Percentiles rank a stretch among this genome's conserved stretches.
phyloP scores from a whole-genome alignment of 805 yeast species.

The Candida gorgasii region DNA sequence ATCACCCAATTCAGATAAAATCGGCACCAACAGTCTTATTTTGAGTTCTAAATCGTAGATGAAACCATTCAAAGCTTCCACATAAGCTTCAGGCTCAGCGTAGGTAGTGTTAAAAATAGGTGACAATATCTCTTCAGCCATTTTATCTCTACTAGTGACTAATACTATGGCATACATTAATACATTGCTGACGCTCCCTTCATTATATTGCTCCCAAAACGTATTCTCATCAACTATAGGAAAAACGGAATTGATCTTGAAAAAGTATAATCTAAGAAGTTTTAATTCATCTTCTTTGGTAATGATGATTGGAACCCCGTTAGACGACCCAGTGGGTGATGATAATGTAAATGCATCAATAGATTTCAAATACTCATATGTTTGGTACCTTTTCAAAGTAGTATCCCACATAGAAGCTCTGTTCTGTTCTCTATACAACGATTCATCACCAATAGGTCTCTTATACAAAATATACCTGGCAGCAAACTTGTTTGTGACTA shows the following conservation, averaged over 20 bases:
- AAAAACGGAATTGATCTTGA: constrained; percentile 32
- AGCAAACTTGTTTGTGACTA: not conserved
- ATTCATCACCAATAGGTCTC: not conserved
- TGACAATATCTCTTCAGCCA: constrained; percentile 24
- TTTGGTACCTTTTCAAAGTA: not conserved
- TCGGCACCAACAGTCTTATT: constrained; percentile 31
- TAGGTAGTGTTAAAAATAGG: constrained; percentile 11
- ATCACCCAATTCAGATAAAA: constrained; percentile 34
- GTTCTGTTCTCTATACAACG: not conserved
- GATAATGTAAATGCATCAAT: constrained; percentile 34
- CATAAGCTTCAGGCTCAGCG: not conserved
- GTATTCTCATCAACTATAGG: constrained; percentile 29
- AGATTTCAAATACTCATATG: constrained; percentile 16
- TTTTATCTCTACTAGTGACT: constrained; percentile 27
- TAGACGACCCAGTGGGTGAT: constrained; percentile 1
- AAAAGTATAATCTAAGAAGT: constrained; percentile 30
- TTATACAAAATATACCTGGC: not conserved
- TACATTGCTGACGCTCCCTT: constrained; percentile 21
- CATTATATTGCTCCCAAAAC: constrained; percentile 30
- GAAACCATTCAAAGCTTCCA: constrained; percentile 6
- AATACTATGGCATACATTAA: constrained; percentile 29
- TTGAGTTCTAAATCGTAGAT: constrained; percentile 25
- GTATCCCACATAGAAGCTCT: not conserved
- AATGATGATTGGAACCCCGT: constrained; percentile 9
- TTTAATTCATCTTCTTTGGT: constrained; percentile 13